phyloP scores from a whole-genome alignment of 1,139 yeast species.

The Scheffersomyces illinoinensis region DNA sequence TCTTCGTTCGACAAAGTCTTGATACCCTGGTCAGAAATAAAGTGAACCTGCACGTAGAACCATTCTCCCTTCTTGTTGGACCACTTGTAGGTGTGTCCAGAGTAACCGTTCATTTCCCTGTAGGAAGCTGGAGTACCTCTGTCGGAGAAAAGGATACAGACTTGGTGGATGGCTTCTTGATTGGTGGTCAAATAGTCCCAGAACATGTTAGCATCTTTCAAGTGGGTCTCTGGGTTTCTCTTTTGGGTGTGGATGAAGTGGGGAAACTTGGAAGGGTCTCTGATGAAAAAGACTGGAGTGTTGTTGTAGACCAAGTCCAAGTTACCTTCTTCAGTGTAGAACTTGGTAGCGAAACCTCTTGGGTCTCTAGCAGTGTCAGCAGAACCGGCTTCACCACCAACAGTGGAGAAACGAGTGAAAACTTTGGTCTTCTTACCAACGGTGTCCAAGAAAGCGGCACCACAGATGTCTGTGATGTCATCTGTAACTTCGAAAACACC shows the following conservation, averaged over 20 bases:
- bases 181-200: slow-evolving; percentile 74
- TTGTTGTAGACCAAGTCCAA: slow-evolving; percentile 88
- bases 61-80: slow-evolving; percentile 62
- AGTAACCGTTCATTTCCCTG: slow-evolving; percentile 72
- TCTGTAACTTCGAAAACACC: slow-evolving; percentile 83
- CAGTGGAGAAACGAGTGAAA: slow-evolving; percentile 82
- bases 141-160: slow-evolving; percentile 33
- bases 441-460: slow-evolving; percentile 68
- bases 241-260: slow-evolving; percentile 86
- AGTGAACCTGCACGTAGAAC: slow-evolving; percentile 68
- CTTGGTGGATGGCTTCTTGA: slow-evolving; percentile 37
- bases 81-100: slow-evolving; percentile 78
- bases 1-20: slow-evolving; percentile 57
- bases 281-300: slow-evolving; percentile 83
- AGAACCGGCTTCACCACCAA: slow-evolving; percentile 84
- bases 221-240: slow-evolving; percentile 73
- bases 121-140: slow-evolving; percentile 71
- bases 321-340: slow-evolving; percentile 87
- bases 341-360: slow-evolving; percentile 80
- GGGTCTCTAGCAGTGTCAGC: slow-evolving; percentile 91
- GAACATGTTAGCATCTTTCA: slow-evolving; percentile 74
- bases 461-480: slow-evolving; percentile 72
- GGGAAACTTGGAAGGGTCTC: slow-evolving; percentile 88
- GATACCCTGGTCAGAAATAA: slow-evolving; percentile 62
- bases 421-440: slow-evolving; percentile 76